Evolutionary conservation across 257 asterid genomes (phyloP).

Genomic region (Cynanchum wilfordii): DNA sequence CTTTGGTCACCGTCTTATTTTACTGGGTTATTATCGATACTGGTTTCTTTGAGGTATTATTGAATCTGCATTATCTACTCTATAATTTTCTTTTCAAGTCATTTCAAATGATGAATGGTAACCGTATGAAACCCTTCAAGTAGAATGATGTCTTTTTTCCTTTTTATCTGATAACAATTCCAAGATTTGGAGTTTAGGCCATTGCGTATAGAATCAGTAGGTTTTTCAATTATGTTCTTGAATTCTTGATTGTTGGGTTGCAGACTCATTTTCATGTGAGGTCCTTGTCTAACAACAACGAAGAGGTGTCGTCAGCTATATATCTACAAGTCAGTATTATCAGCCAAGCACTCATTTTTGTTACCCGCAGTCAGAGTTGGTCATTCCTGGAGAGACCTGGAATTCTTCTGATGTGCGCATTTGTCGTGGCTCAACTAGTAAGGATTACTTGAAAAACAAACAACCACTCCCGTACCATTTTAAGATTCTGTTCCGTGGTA

Average conservation of each 20-base stretch:
- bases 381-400: constrained; percentile 35
- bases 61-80: background rate
- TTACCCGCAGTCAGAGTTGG: constrained; percentile 28
- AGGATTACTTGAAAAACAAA: background rate
- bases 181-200: background rate
- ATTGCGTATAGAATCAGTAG: background rate
- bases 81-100: background rate
- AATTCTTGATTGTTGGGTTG: constrained; percentile 1
- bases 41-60: constrained; percentile 22
- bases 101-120: background rate
- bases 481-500: background rate
- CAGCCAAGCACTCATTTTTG: constrained; percentile 30
- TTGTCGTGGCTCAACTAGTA: constrained; percentile 29
- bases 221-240: background rate
- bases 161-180: background rate
- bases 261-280: constrained; percentile 26
- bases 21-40: constrained; percentile 21
- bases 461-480: background rate
- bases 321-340: constrained; percentile 31
- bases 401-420: constrained; percentile 26
- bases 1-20: constrained; percentile 24
- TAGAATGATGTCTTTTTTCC: background rate
- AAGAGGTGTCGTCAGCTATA: constrained; percentile 28
- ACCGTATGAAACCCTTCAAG: background rate
- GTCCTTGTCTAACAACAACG: constrained; percentile 16